Evolutionary conservation across 148 eudicot species (phyloP).

Genomic region (Spergularia bocconei): DNA sequence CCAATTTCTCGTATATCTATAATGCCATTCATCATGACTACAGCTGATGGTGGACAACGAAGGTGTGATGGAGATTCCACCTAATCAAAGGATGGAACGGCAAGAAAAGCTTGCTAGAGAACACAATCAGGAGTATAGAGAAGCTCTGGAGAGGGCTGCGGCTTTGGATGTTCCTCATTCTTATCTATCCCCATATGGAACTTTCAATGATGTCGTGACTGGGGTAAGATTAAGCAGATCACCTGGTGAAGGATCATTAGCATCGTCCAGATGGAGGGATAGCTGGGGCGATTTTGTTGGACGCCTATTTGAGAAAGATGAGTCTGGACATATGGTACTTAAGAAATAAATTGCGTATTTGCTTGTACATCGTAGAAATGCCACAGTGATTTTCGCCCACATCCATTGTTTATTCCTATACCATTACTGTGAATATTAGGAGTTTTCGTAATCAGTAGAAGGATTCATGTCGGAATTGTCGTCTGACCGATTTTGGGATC

Average conservation of each 20-base stretch:
- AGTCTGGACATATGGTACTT: conserved; percentile 50
- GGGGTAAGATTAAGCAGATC: conserved; percentile 34
- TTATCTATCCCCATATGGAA: conserved; percentile 68
- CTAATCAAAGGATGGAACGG: conserved; percentile 73
- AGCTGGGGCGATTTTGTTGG: conserved; percentile 59
- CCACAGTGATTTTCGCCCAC: background rate
- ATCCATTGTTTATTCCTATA: conserved; percentile 24
- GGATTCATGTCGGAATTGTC: background rate
- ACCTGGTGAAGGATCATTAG: conserved; percentile 30
- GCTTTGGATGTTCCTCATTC: conserved; percentile 65
- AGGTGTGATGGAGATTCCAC: conserved; percentile 59
- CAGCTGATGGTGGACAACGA: conserved; percentile 78
- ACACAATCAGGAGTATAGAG: conserved; percentile 63
- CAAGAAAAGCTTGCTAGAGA: conserved; percentile 65
- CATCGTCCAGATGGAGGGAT: conserved; percentile 43
- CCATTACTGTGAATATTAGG: conserved; percentile 19
- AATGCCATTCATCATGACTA: background rate
- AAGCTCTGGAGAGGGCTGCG: conserved; percentile 65
- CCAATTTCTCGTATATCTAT: background rate
- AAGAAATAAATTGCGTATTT: conserved; percentile 19
- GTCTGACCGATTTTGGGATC: background rate
- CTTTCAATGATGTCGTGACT: conserved; percentile 47
- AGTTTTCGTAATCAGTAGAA: conserved; percentile 7
- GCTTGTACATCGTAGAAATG: background rate
- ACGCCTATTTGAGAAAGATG: conserved; percentile 55